Evolutionary conservation across 495 filamentous ascomycete genomes (phyloP).

Genomic region (Chaetomium fimeti): DNA sequence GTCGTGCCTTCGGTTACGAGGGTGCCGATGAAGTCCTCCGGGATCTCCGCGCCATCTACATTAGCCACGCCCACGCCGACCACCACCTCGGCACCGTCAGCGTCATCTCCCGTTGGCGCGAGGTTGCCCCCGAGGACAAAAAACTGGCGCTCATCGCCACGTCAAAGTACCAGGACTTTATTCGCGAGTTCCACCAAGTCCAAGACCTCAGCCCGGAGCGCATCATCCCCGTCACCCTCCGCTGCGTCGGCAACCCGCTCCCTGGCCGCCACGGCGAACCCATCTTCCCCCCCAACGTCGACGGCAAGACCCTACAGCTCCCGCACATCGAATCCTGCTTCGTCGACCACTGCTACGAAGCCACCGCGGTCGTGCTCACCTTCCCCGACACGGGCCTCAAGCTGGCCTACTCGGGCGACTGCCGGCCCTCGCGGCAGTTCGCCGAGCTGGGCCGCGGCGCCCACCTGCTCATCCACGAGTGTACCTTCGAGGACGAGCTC

Average conservation of each 20-base stretch:
- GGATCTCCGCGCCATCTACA: conserved; percentile 84
- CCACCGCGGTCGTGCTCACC: conserved; percentile 71
- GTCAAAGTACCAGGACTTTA: conserved; percentile 63
- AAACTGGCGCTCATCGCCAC: conserved; percentile 26
- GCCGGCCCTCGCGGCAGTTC: conserved; percentile 71
- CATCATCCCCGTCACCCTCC: conserved; percentile 44
- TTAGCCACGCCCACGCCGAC: conserved; percentile 93
- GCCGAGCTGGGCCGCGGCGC: conserved; percentile 66
- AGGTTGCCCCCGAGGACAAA: conserved; percentile 28
- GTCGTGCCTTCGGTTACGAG: conserved; percentile 62
- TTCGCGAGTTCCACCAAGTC: conserved; percentile 72
- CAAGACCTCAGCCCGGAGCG: conserved; percentile 65
- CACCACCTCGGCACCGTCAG: conserved; percentile 84
- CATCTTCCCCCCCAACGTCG: conserved; percentile 5
- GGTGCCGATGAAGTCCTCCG: conserved; percentile 66
- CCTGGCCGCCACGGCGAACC: background rate
- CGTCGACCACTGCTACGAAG: conserved; percentile 76
- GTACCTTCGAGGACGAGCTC: conserved; percentile 89
- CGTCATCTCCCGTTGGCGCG: conserved; percentile 71
- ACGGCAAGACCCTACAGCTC: conserved; percentile 40
- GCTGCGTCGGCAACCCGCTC: conserved; percentile 16
- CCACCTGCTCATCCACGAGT: conserved; percentile 89
- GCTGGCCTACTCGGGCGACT: conserved; percentile 89
- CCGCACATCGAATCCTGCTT: conserved; percentile 54
- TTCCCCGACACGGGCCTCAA: conserved; percentile 74